Evolutionary conservation across 1,284 basidiomycete genomes (phyloP), one percentile per base, ranked within the genome.

Genomic region (Marasmius sp.): DNA sequence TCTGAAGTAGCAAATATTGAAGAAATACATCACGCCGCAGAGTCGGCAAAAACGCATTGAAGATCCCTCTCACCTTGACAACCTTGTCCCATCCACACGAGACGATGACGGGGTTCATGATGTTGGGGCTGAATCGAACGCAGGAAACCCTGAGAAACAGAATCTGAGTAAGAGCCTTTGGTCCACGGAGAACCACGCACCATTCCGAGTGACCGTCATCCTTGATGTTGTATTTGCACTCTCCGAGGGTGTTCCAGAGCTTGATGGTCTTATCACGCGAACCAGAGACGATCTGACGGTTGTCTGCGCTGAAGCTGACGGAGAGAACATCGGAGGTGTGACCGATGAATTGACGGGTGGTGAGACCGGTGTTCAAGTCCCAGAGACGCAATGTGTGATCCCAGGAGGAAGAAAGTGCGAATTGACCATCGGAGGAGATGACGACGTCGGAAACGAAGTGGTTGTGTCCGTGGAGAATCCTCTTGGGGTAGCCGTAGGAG

Each of bases 41-140:
- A 64, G 27, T 61, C 6, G 36, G 41, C 50, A 49, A 33, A 22
- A 20, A 57, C 34, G 48, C 34, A 54, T 22, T 47, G 57, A 63
- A 64, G 60, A 53, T 43, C 60, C 57, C 48, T 77, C 90, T 83
- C 74, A 98, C 97, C 92, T 99, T 99, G 77, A 99, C 97, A 68
- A 98, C 94, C 86, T 98, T 99, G 86, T 99, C 97, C 97, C 97
- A 99, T 71, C 97, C 97, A 75, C 92, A 94, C 62, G 97, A 99
- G 66, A 99, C 97, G 72, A 99, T 98, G 73, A 98, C 96, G 65
- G 97, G 96, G 86, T 97, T 99, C 82, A 89, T 74, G 68, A 97
- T 92, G 80, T 99, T 99, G 65, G 97, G 97, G 82, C 95, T 97
- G 87, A 99, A 99, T 77, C 97, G 93, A 59, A 99, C 97, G 79